Conservation (phyloP, 192 early-diverging fungal species). For the Podila minutissima region DNA sequence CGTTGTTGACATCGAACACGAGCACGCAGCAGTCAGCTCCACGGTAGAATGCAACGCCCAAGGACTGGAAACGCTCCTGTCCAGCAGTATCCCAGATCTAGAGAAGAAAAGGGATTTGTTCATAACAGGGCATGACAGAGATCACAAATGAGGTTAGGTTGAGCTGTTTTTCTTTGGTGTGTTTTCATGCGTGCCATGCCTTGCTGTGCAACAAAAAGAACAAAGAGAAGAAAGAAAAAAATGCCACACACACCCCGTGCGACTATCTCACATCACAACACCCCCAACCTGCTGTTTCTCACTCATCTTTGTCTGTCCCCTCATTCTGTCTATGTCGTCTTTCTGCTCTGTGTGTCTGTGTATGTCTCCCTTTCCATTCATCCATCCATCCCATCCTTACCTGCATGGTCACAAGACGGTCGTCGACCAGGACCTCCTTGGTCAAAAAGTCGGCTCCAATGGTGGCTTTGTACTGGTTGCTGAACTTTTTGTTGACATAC, state of each 20-base stretch:
- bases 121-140: neutral
- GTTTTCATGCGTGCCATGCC: no score
- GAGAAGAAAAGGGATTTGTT: neutral
- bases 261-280: neutral
- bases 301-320: no score
- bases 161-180: no score
- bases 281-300: no score
- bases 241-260: conserved; percentile 4
- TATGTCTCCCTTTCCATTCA: no score
- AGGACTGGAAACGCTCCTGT: conserved; percentile 97
- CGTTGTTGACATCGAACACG: conserved; percentile 96
- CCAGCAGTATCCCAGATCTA: conserved; percentile 99
- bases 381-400: conserved; percentile 53
- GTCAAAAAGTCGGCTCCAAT: conserved; percentile 99
- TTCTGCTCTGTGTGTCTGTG: no score
- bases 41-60: conserved; percentile 99
- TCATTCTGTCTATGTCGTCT: no score
- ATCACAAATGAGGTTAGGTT: no score
- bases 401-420: conserved; percentile 94
- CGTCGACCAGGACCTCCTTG: conserved; percentile 96
- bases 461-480: conserved; percentile 98
- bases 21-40: conserved; percentile 99
- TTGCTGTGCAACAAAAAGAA: neutral
- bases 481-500: conserved; percentile 98
- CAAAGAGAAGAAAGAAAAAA: neutral